Percentiles rank a stretch among this genome's conserved stretches.
Conservation (phyloP, 345 rosid species). For the Camelina hispida region DNA sequence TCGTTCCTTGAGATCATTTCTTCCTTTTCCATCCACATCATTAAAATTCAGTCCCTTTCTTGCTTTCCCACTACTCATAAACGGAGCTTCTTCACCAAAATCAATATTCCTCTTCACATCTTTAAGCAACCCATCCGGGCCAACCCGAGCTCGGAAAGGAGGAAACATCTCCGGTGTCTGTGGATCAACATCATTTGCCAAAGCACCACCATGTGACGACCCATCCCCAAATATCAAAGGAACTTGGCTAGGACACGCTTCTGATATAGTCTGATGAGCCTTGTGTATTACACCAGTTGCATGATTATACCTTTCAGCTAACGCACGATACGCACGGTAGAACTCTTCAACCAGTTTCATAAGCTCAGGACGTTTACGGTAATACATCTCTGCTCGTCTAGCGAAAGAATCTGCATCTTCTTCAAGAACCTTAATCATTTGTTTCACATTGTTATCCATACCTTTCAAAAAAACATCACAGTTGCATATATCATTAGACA, state of each 20-base stretch:
- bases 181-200: conserved; percentile 58
- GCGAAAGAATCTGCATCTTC: conserved; percentile 99
- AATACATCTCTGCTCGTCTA: conserved; percentile 95
- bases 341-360: conserved; percentile 96
- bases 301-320: conserved; percentile 96
- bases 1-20: conserved; percentile 52
- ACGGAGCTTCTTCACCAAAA: conserved; percentile 58
- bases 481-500: background rate
- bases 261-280: conserved; percentile 87
- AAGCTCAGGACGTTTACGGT: conserved; percentile 92
- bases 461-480: conserved; percentile 49
- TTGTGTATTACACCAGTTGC: conserved; percentile 90
- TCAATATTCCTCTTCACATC: conserved; percentile 62
- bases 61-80: conserved; percentile 57
- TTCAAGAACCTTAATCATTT: conserved; percentile 93
- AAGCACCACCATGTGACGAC: conserved; percentile 49
- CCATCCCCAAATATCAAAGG: conserved; percentile 69
- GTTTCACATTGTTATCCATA: conserved; percentile 90
- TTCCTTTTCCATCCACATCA: conserved; percentile 58
- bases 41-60: conserved; percentile 79
- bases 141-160: conserved; percentile 46
- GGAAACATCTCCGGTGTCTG: conserved; percentile 68
- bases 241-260: conserved; percentile 84
- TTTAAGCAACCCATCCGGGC: conserved; percentile 59
- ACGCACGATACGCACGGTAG: conserved; percentile 91